Evolutionary conservation across 768 basidiomycete species (phyloP).

Genomic region (Xerocomus potaroensis): DNA sequence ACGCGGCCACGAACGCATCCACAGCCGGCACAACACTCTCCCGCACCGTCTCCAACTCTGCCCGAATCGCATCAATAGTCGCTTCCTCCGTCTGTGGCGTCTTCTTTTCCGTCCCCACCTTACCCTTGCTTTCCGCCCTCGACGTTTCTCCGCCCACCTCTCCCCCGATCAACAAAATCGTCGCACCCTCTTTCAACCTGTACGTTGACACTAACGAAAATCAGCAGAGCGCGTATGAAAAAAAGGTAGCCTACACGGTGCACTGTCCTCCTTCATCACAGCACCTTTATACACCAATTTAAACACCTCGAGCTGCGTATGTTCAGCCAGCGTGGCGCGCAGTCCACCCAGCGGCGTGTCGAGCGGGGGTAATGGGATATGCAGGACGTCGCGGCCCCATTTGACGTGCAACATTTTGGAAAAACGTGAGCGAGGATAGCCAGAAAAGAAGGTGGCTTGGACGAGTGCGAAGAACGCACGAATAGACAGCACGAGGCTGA

Average conservation of each 20-base stretch:
- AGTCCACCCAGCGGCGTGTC: conserved; percentile 55
- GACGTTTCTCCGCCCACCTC: conserved; percentile 20
- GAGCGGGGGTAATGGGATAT: conserved; percentile 53
- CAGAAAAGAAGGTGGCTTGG: conserved; percentile 5
- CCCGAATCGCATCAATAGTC: conserved; percentile 32
- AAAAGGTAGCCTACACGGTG: conserved; percentile 45
- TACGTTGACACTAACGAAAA: conserved; percentile 64
- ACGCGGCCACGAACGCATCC: conserved; percentile 46
- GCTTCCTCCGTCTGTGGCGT: conserved; percentile 37
- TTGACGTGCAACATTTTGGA: conserved; percentile 42
- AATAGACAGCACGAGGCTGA: conserved; percentile 35
- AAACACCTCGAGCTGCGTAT: conserved; percentile 74
- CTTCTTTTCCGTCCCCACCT: conserved; percentile 17
- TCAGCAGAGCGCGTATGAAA: conserved; percentile 8
- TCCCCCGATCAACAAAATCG: conserved; percentile 65
- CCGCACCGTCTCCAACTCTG: conserved; percentile 48
- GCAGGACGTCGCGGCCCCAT: conserved; percentile 48
- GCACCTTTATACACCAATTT: conserved; percentile 90
- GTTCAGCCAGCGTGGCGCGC: conserved; percentile 59
- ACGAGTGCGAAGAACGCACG: conserved; percentile 23
- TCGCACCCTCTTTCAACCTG: conserved; percentile 62
- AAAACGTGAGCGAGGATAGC: conserved; percentile 6
- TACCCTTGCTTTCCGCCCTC: conserved; percentile 20
- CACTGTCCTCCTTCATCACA: conserved; percentile 79
- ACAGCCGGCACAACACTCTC: conserved; percentile 52